These are phyloP conservation scores for Torrubiella hemipterigena DNA, from an alignment of 2,329 filamentous ascomycete genomes.

Conservation along the genomic window DNA sequence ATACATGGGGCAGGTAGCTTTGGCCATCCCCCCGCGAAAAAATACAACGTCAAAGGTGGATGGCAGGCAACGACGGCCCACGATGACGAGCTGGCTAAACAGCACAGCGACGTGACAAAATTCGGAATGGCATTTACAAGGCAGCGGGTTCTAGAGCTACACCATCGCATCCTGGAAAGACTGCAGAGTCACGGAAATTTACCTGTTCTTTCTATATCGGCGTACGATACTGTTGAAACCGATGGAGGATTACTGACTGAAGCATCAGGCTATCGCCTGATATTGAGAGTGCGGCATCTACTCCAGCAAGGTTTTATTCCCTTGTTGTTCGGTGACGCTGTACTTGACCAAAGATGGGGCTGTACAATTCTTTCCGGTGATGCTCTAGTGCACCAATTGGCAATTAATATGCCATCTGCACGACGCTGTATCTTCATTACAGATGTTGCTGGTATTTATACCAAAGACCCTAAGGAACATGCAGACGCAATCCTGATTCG, in stretches of 20 bases:
- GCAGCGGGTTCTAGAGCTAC: constrained; percentile 6
- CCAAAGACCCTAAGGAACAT: constrained; percentile 4
- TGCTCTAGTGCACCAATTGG: constrained; percentile 6
- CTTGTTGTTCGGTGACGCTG: constrained; percentile 5
- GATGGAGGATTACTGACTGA: neutral
- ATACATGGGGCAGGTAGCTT: constrained; percentile 7
- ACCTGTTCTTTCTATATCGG: constrained; percentile 5
- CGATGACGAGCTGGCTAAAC: neutral
- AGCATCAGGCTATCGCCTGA: neutral
- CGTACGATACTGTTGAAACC: constrained; percentile 6
- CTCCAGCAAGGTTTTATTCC: constrained; percentile 4
- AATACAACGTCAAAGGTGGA: constrained; percentile 5
- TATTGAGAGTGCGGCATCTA: constrained; percentile 2
- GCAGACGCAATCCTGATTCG: constrained; percentile 2
- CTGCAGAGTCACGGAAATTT: constrained; percentile 1
- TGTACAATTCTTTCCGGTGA: constrained; percentile 5
- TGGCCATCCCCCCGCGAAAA: constrained; percentile 6
- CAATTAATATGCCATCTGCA: neutral
- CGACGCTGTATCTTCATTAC: constrained; percentile 5
- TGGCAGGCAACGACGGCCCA: neutral
- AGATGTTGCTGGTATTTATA: constrained; percentile 4
- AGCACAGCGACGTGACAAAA: neutral
- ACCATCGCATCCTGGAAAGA: constrained; percentile 1
- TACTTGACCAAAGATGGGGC: constrained; percentile 1
- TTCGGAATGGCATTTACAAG: constrained; percentile 6